A percentile compares a stretch with the other conserved stretches of the same genome.
Evolutionary conservation across 306 rosid species (phyloP).

Genomic region (Hippophae gyantsensis): DNA sequence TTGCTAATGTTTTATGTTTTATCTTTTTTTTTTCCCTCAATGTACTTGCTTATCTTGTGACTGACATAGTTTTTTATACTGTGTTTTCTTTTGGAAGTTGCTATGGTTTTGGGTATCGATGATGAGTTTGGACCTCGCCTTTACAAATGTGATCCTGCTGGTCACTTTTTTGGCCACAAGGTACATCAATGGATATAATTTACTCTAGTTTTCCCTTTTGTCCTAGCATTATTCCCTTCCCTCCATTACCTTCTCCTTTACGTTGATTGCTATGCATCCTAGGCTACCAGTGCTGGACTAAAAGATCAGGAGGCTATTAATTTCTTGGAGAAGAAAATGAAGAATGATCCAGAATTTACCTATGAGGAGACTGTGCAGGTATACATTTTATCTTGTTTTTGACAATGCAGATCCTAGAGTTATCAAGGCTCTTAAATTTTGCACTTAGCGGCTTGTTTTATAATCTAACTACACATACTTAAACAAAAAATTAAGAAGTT

Average conservation of each 20-base stretch:
- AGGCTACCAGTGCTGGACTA: conserved; percentile 98
- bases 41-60: conserved; percentile 20
- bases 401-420: conserved; percentile 4
- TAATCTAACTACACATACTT: background rate
- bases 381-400: conserved; percentile 3
- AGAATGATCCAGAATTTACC: conserved; percentile 86
- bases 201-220: background rate
- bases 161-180: conserved; percentile 99
- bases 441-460: no score
- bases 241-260: background rate
- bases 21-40: background rate
- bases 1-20: background rate
- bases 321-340: conserved; percentile 99
- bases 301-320: conserved; percentile 98
- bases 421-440: background rate
- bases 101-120: conserved; percentile 94
- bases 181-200: conserved; percentile 27
- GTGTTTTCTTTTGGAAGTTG: conserved; percentile 45
- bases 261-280: conserved; percentile 22
- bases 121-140: conserved; percentile 84
- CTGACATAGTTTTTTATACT: conserved; percentile 3
- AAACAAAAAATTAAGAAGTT: background rate
- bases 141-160: conserved; percentile 96
- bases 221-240: background rate
- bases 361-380: conserved; percentile 98